Evolutionary conservation across 176 grass and related monocot genomes (phyloP), one percentile per base, ranked within the genome.

Genomic region (Neostapfia colusana): DNA sequence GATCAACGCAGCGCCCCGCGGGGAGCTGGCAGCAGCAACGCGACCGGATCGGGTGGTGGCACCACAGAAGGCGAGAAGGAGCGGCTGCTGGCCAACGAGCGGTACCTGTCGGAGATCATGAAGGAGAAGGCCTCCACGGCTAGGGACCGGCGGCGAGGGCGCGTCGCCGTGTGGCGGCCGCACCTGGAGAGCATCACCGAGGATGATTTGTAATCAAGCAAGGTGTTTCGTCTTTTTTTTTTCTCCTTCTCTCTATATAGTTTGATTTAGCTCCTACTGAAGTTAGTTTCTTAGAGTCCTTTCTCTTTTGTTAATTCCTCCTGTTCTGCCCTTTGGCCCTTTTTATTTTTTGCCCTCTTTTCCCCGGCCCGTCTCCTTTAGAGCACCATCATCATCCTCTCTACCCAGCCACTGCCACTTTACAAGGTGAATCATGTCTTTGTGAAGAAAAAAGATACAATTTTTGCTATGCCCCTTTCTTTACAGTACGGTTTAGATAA

Each of bases 151-250:
- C 87, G 85, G 89, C 87, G 87, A 43, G 89, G 92, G 37, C 87
- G 95, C 56, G 83, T 92, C 54, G 89, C 85, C 12, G 96, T 99
- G 42, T 99, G 96, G 96, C 89, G 92, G 25, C 91, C 95, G 66
- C 95, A 92, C 85, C 80, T 97, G 42, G 95, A 97, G 83, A 97
- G 95, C 84, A 97, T 97, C 84, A 93, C 91, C 68, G 95, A 97
- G 84, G 84, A 85, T 79, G 94, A 91, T 81, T 89, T 97, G 74
- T 97, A 90, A 97, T 77, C 72, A 87, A 80, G 50, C 75, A 81
- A 87, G 85, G 69, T 72, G 73, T 85, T 35, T 53, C 50, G 5
- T 40, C 65, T 49, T 9, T 40, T 45, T 39, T 27, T 0, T 38
- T 63, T 31, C 31, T 31, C 3, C 25, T 48, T 61, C 39, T 86